These are phyloP conservation scores for Codiaeum variegatum DNA, from an alignment of 441 rosid genomes.

Conservation along the genomic window DNA sequence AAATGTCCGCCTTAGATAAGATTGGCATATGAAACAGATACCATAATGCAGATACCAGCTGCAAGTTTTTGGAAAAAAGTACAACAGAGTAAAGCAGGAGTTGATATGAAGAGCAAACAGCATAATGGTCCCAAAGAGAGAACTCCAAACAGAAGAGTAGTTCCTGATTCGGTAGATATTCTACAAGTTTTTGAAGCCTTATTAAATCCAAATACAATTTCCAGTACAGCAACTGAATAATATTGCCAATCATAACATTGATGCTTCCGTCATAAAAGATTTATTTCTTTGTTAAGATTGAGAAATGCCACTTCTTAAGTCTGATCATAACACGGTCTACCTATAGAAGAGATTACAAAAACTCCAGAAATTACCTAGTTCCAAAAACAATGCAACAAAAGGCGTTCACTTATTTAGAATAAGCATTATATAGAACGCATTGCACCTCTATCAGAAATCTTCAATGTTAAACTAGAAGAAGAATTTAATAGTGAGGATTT, in stretches of 20 bases:
- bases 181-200: neutral
- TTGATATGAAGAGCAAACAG: neutral
- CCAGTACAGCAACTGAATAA: neutral
- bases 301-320: neutral
- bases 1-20: constrained; percentile 9
- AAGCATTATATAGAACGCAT: neutral
- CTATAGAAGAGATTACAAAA: neutral
- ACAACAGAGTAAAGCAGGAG: neutral
- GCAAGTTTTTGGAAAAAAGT: neutral
- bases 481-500: neutral
- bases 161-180: neutral
- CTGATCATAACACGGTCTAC: neutral
- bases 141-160: neutral
- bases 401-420: neutral
- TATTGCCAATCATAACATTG: neutral
- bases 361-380: neutral
- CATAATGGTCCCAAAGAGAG: neutral
- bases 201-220: neutral
- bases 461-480: neutral
- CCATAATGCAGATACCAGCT: neutral
- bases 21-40: neutral
- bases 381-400: neutral
- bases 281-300: neutral
- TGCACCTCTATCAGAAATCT: neutral
- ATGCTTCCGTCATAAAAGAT: neutral